Conservation (phyloP, 106 monocot species). For the Dendrobium officinale region DNA sequence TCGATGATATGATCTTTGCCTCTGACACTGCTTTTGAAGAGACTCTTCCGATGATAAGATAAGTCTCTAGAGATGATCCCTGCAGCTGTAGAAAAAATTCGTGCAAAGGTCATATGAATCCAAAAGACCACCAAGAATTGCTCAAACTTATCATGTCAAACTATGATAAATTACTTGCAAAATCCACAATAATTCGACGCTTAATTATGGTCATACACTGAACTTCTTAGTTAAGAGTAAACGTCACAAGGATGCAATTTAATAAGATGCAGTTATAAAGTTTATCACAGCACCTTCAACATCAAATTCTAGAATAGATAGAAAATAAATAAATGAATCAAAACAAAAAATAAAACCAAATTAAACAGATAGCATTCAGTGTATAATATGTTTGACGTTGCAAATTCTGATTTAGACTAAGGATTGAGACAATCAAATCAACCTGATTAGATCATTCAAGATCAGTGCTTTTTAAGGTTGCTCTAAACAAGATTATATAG, state of each 20-base stretch:
- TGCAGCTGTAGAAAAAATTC: conserved; percentile 35
- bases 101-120: background rate
- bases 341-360: background rate
- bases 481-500: too few species aligned
- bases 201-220: background rate
- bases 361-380: background rate
- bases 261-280: background rate
- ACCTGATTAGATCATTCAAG: too few species aligned
- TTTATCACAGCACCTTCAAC: background rate
- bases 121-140: background rate
- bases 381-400: background rate
- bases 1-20: conserved; percentile 22
- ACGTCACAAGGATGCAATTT: background rate
- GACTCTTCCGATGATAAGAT: conserved; percentile 65
- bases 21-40: conserved; percentile 72
- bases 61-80: conserved; percentile 59
- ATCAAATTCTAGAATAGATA: background rate
- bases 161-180: background rate
- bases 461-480: too few species aligned
- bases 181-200: background rate
- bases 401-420: background rate
- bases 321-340: background rate
- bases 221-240: background rate
- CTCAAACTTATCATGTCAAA: background rate
- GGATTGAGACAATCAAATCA: too few species aligned